phyloP scores from a whole-genome alignment of 164 flowering plant genomes.

The Umbellularia californica region DNA sequence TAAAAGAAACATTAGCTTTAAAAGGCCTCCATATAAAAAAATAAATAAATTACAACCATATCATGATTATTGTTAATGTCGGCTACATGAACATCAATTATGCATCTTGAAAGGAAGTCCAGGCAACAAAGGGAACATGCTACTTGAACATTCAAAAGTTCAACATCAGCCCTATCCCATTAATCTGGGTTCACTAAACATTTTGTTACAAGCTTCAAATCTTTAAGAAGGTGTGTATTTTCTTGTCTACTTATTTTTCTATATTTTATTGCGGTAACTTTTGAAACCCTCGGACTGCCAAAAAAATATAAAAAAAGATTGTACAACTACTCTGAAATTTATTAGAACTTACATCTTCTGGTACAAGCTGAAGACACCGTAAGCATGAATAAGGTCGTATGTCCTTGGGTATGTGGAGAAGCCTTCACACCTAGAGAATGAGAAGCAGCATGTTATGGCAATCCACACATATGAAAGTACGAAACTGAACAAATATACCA shows the following conservation, averaged over 20 bases:
- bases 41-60: not conserved
- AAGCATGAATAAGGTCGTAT: conserved; percentile 75
- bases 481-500: not conserved
- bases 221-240: not conserved
- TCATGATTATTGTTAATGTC: not conserved
- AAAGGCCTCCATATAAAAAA: not conserved
- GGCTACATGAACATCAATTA: too few species aligned
- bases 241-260: too few species aligned
- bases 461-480: conserved; percentile 1
- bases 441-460: not conserved
- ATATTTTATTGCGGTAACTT: too few species aligned
- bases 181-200: too few species aligned
- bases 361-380: conserved; percentile 71
- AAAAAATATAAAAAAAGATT: too few species aligned
- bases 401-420: conserved; percentile 92
- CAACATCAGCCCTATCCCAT: too few species aligned
- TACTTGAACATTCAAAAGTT: not conserved
- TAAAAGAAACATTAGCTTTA: not conserved
- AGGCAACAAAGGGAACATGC: not conserved
- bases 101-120: not conserved
- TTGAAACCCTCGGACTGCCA: too few species aligned
- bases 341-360: conserved; percentile 46
- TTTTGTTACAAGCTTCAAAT: not conserved
- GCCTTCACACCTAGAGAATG: conserved; percentile 73
- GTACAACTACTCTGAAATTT: not conserved